Evolutionary conservation across 371 early-diverging fungal species (phyloP), one percentile per base, ranked within the genome.

Genomic region (Mortierella sp.): DNA sequence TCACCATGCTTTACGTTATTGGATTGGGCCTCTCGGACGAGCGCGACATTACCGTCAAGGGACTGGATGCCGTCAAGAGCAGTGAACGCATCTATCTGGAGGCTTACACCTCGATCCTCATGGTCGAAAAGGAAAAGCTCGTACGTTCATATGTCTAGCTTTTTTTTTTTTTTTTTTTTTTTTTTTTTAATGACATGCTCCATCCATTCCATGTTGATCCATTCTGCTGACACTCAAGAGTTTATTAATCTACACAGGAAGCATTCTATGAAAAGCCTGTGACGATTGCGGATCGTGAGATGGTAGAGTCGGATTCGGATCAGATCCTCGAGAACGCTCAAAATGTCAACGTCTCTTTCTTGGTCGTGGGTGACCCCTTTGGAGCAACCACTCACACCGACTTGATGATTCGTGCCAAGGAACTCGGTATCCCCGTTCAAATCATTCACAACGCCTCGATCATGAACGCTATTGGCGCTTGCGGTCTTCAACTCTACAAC

Each of bases 371-470:
- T 51, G 99, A 99, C 83, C 99, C 99, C 50, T 98, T 91, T 80
- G 97, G 98, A 46, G 99, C 99, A 18, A 99, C 99, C 4, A 99
- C 99, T 1, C 99, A 99, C 83, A 94, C 98, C 4, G 99, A 99
- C 82, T 88, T 99, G 21, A 92, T 98, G 16, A 86, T 98, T 64
- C 94, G 99, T 28, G 99, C 99, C 9, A 91, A 92, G 72, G 96
- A 99, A 74, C 86, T 91, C 55, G 79, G 82, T 30, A 95, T 99
- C 72, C 88, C 90, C 15, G 95, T 97, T 29, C 87, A 92, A 58
- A 89, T 94, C 21, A 95, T 99, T 62, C 99, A 99, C 85, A 99
- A 99, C 82, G 97, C 99, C 29, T 98, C 98, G 26, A 99, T 99
- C 81, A 95, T 99, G 94, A 99, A 98, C 83, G 99, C 99, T 5